These are phyloP conservation scores for Mucor indicus DNA, from an alignment of 371 early-diverging fungal species.

Conservation along the genomic window DNA sequence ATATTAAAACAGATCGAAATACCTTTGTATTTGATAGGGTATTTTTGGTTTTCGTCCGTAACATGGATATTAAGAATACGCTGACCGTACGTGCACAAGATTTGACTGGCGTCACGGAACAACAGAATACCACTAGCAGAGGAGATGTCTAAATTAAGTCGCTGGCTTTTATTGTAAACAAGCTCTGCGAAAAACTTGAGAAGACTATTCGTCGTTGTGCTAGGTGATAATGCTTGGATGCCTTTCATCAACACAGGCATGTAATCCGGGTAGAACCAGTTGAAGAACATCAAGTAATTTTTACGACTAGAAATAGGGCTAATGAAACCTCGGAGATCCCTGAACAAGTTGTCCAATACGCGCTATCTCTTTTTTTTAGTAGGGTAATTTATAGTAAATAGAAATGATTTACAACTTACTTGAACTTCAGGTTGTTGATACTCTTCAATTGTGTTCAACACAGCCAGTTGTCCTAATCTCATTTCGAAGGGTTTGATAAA, in stretches of 20 bases:
- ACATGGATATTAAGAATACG: constrained; percentile 9
- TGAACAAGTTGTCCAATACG: constrained; percentile 57
- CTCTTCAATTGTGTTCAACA: constrained; percentile 32
- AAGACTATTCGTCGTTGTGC: constrained; percentile 54
- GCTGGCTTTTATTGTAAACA: constrained; percentile 70
- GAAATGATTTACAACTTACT: constrained; percentile 8
- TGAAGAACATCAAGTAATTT: constrained; percentile 67
- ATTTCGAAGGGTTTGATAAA: constrained; percentile 75
- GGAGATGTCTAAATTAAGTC: constrained; percentile 77
- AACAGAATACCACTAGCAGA: constrained; percentile 81
- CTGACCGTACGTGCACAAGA: constrained; percentile 37
- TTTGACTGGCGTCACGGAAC: constrained; percentile 77
- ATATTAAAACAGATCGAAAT: constrained; percentile 71
- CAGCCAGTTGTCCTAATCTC: constrained; percentile 44
- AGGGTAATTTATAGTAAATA: not conserved
- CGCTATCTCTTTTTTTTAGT: not conserved
- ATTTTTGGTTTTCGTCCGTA: constrained; percentile 20
- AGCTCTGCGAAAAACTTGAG: constrained; percentile 79
- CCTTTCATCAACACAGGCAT: constrained; percentile 58
- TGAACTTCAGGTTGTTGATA: constrained; percentile 41
- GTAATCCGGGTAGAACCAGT: constrained; percentile 76
- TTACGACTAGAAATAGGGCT: constrained; percentile 54
- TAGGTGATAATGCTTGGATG: constrained; percentile 59
- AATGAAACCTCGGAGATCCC: constrained; percentile 81
- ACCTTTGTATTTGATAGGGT: constrained; percentile 67